Evolutionary conservation across 2,329 filamentous ascomycete genomes (phyloP).

Genomic region (Aspergillus proliferans): DNA sequence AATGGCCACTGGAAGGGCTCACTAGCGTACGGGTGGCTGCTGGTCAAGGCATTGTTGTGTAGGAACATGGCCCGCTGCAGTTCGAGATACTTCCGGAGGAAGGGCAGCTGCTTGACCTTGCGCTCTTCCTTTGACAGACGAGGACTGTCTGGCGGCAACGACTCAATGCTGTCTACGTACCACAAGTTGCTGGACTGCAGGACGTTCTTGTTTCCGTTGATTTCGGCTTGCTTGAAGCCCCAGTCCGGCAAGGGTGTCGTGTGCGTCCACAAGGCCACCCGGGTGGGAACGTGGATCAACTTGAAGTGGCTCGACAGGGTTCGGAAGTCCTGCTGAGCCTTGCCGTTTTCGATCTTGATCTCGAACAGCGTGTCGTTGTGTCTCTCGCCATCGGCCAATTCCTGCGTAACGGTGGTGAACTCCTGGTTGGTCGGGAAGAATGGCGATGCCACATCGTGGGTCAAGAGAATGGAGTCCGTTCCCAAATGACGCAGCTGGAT

Average conservation of each 20-base stretch:
- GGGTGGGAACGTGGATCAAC: slow-evolving; percentile 86
- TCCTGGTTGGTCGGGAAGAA: slow-evolving; percentile 98
- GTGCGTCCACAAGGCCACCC: slow-evolving; percentile 99
- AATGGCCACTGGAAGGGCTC: slow-evolving; percentile 98
- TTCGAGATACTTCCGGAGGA: slow-evolving; percentile 92
- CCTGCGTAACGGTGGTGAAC: slow-evolving; percentile 74
- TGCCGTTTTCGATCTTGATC: slow-evolving; percentile 80
- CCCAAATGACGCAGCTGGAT: slow-evolving; percentile 80
- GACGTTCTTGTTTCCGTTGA: slow-evolving; percentile 98
- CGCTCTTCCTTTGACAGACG: slow-evolving; percentile 70
- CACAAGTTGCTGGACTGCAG: slow-evolving; percentile 86
- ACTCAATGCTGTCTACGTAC: slow-evolving; percentile 88
- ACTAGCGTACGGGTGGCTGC: slow-evolving; percentile 92
- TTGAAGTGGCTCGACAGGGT: slow-evolving; percentile 92
- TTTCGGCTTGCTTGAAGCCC: slow-evolving; percentile 95
- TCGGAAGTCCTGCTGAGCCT: slow-evolving; percentile 76
- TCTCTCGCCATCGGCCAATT: slow-evolving; percentile 66
- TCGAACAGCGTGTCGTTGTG: slow-evolving; percentile 91
- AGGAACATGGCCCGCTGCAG: slow-evolving; percentile 98
- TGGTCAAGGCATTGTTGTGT: slow-evolving; percentile 97
- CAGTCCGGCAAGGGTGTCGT: slow-evolving; percentile 92
- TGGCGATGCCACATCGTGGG: slow-evolving; percentile 94
- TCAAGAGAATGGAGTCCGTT: slow-evolving; percentile 79
- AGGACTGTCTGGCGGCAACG: slow-evolving; percentile 62
- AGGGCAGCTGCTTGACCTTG: slow-evolving; percentile 76